Percentiles rank a stretch among this genome's conserved stretches.
phyloP scores from a whole-genome alignment of 495 filamentous ascomycete genomes.

The Poronia punctata region DNA sequence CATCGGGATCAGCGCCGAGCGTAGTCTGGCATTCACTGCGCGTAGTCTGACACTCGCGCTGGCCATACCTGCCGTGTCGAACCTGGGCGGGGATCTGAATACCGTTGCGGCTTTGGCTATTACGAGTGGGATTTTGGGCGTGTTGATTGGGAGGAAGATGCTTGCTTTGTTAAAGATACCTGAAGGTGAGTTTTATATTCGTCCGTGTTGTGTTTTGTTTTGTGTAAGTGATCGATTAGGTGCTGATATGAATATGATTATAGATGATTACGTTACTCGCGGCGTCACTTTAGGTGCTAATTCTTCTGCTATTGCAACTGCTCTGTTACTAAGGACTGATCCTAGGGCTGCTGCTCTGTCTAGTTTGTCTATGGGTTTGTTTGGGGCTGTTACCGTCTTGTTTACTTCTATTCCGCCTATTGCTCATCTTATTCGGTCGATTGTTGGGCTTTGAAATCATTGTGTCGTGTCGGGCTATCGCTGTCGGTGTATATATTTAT shows the following conservation, averaged over 20 bases:
- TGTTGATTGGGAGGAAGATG: conserved; percentile 37
- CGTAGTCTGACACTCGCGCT: conserved; percentile 48
- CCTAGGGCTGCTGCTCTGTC: conserved; percentile 48
- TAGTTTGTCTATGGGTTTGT: conserved; percentile 47
- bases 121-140: conserved; percentile 47
- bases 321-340: conserved; percentile 43
- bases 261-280: conserved; percentile 50
- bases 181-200: conserved; percentile 28
- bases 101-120: conserved; percentile 45
- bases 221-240: background rate
- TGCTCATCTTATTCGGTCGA: conserved; percentile 27
- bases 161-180: conserved; percentile 39
- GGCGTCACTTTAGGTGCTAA: conserved; percentile 50
- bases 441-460: conserved; percentile 31
- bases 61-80: conserved; percentile 40
- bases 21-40: conserved; percentile 43
- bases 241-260: background rate
- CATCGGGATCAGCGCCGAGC: conserved; percentile 36
- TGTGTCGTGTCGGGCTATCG: too few relatives aligned
- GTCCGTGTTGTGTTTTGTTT: background rate
- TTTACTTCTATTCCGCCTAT: conserved; percentile 43
- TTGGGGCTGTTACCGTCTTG: conserved; percentile 47
- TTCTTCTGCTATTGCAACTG: conserved; percentile 47
- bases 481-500: background rate
- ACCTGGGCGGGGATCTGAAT: conserved; percentile 46